Conservation (phyloP, 164 flowering plant species). For the Cinnamomum chago region DNA sequence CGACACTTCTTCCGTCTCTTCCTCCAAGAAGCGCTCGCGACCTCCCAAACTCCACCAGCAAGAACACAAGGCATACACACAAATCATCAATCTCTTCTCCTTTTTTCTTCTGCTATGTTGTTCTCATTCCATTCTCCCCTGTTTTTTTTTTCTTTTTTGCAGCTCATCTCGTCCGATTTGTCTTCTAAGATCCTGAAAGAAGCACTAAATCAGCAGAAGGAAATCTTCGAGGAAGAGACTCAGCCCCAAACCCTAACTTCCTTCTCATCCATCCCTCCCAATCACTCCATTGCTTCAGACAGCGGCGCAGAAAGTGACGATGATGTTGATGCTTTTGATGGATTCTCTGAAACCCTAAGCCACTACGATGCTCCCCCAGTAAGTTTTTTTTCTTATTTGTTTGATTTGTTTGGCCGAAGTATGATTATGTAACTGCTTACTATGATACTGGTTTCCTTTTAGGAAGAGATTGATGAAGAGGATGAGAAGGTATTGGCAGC, state of each 20-base stretch:
- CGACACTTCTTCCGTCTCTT: conserved; percentile 4
- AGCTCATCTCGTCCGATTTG: conserved; percentile 54
- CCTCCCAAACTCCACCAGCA: conserved; percentile 47
- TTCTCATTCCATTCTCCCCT: background rate
- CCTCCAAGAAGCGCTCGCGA: conserved; percentile 38
- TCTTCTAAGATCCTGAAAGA: conserved; percentile 72
- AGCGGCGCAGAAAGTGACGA: conserved; percentile 47
- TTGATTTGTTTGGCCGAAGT: background rate
- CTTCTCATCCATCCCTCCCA: conserved; percentile 22
- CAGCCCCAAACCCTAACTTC: conserved; percentile 26
- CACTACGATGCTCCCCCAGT: conserved; percentile 51
- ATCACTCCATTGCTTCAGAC: conserved; percentile 9
- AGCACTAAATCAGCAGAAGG: conserved; percentile 76
- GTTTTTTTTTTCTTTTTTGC: background rate
- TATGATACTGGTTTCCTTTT: background rate
- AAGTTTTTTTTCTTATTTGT: background rate
- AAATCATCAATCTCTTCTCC: background rate
- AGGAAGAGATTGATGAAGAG: conserved; percentile 75
- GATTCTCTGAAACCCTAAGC: conserved; percentile 64
- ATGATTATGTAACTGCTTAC: background rate
- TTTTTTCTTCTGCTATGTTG: background rate
- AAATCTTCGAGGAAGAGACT: conserved; percentile 47
- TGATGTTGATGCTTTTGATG: conserved; percentile 47
- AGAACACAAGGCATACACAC: conserved; percentile 27
- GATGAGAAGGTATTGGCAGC: conserved; percentile 70